Evolutionary conservation across 441 rosid genomes (phyloP).

Genomic region (Lepidium campestre): DNA sequence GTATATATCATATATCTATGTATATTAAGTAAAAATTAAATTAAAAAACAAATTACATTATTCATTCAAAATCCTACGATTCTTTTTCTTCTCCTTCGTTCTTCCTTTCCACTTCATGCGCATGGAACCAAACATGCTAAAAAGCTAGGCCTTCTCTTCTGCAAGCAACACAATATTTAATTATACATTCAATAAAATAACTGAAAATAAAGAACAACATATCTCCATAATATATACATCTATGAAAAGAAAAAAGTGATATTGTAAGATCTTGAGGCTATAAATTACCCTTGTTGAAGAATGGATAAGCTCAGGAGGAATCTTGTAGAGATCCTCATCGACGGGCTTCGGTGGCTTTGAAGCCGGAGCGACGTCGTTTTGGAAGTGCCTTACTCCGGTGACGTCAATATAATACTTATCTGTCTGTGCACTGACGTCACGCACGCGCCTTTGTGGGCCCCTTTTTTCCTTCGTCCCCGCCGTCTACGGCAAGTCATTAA

Average conservation of each 20-base stretch:
- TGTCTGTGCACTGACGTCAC: conserved; percentile 45
- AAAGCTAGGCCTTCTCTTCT: conserved; percentile 71
- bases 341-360: conserved; percentile 44
- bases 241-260: too few relatives aligned
- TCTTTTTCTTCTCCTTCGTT: not conserved
- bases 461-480: conserved; percentile 39
- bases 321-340: conserved; percentile 76
- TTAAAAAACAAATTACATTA: conserved; percentile 21
- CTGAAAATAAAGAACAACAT: not conserved
- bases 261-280: not conserved
- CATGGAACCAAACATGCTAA: conserved; percentile 87
- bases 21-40: conserved; percentile 12
- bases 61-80: conserved; percentile 11
- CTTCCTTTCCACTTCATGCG: conserved; percentile 35
- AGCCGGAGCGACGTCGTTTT: conserved; percentile 18
- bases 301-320: conserved; percentile 64
- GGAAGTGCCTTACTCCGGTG: conserved; percentile 42
- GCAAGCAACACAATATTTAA: conserved; percentile 27
- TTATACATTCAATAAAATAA: not conserved
- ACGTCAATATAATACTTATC: conserved; percentile 60
- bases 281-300: conserved; percentile 54
- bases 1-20: conserved; percentile 5
- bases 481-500: conserved; percentile 25
- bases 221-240: too few relatives aligned
- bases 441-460: conserved; percentile 37